These are phyloP conservation scores for Nematodospora anomalae DNA, from an alignment of 1,139 yeast genomes.

Conservation along the genomic window DNA sequence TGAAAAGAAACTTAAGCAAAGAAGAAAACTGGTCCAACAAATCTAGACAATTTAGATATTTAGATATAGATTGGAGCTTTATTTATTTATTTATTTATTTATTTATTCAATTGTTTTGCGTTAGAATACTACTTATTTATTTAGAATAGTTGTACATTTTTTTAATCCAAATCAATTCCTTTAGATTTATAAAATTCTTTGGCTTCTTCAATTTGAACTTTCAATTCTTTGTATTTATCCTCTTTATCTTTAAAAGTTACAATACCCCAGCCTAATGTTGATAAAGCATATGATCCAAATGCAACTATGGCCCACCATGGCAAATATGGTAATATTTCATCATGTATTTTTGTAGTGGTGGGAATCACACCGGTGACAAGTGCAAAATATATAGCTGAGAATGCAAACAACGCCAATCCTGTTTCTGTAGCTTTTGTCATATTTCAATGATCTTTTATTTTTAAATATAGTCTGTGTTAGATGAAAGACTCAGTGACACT, in stretches of 20 bases:
- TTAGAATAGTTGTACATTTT: slow-evolving; percentile 1
- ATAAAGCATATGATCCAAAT: slow-evolving; percentile 73
- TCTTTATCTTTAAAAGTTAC: slow-evolving; percentile 73
- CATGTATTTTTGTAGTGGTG: slow-evolving; percentile 45
- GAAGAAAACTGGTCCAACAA: slow-evolving; percentile 13
- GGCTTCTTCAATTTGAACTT: slow-evolving; percentile 66
- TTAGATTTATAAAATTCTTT: slow-evolving; percentile 56
- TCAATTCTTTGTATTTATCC: slow-evolving; percentile 64
- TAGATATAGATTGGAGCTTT: slow-evolving; percentile 2
- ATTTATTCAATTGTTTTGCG: slow-evolving; percentile 2
- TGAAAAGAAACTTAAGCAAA: slow-evolving; percentile 63
- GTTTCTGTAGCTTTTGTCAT: slow-evolving; percentile 78
- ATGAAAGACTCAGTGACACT: too few relatives aligned
- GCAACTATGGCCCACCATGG: slow-evolving; percentile 75
- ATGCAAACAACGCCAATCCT: slow-evolving; percentile 44
- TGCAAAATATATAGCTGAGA: slow-evolving; percentile 55
- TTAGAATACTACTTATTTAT: neutral
- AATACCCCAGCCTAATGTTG: slow-evolving; percentile 70
- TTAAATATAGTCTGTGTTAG: too few relatives aligned
- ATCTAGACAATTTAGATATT: slow-evolving; percentile 5
- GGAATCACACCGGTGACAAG: slow-evolving; percentile 58
- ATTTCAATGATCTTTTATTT: too few relatives aligned
- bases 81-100: slow-evolving; percentile 12
- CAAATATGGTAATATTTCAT: slow-evolving; percentile 60
- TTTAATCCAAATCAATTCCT: slow-evolving; percentile 54